Evolutionary conservation across 352 stramenopile species (phyloP), one percentile per base, ranked within the genome.

Genomic region (Globisporangium acanthophoron): DNA sequence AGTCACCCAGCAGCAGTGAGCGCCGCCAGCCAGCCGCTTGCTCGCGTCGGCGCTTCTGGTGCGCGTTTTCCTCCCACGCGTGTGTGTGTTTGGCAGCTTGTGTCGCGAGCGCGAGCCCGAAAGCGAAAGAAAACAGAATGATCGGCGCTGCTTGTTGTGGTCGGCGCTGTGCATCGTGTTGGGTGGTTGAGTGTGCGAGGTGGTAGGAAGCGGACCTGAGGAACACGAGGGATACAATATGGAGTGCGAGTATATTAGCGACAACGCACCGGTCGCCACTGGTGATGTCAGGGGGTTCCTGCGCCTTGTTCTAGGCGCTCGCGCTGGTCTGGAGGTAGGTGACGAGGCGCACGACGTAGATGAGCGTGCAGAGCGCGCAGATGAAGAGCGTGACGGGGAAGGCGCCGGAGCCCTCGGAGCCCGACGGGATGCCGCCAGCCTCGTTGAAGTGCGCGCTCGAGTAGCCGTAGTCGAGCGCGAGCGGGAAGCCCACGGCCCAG

Each of bases 361-460:
- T 70, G 62, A 83, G 43, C 48, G 79, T 90, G 65, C 80, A 92
- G 56, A 94, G 69, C 37, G 54, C 27, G 69, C 77, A 91, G 66
- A 91, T 71, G 63, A 91, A 85, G 51, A 92, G 73, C 62, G 82
- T 92, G 62, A 92, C 78, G n/a, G 91, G 66, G 62, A 90, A 92
- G 9, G 70, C 75, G 53, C 85, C 85, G 31, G 80, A 92, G 35
- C 82, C 82, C 62, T 90, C 76, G 18, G 81, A 78, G 21, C 82
- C 85, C 5, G 82, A 91, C 39, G 85, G 78, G 61, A 94, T 86
- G 52, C 71, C 85, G 58, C 85, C 85, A 52, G 85, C 83, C 21
- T 63, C 69, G 56, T 94, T 72, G 71, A 90, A 94, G 56, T 88
- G 73, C 48, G 73, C 55, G 66, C 67, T 91, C 44, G 77, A 87